Percentiles rank a stretch among this genome's conserved stretches.
Evolutionary conservation across 495 filamentous ascomycete genomes (phyloP).

Genomic region (Bathelium albidoporum): DNA sequence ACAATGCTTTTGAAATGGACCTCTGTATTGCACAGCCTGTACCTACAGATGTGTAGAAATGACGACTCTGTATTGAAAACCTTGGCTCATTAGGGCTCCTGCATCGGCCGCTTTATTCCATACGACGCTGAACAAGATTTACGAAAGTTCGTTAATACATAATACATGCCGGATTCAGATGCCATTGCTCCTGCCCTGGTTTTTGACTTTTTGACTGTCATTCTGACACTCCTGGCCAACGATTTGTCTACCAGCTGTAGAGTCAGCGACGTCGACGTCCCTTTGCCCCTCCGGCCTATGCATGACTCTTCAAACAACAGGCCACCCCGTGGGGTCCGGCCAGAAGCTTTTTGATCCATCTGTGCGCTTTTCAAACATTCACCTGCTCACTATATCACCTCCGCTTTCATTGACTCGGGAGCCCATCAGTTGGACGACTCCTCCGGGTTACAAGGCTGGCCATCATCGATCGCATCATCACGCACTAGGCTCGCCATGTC

Average conservation of each 20-base stretch:
- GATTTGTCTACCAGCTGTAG: neutral
- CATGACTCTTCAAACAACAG: neutral
- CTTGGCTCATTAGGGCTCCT: too few relatives aligned
- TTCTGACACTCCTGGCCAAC: neutral
- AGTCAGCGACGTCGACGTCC: neutral
- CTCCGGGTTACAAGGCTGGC: neutral
- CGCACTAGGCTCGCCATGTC: constrained; percentile 9
- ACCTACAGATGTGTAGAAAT: too few relatives aligned
- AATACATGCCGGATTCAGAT: too few relatives aligned
- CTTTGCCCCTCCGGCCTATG: neutral
- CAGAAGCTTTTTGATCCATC: neutral
- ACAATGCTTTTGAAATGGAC: too few relatives aligned
- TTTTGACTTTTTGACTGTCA: neutral
- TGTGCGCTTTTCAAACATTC: neutral
- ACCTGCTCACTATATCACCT: neutral
- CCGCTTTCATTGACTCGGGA: too few relatives aligned
- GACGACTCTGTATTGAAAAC: too few relatives aligned
- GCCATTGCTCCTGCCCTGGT: too few relatives aligned
- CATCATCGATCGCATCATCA: constrained; percentile 10
- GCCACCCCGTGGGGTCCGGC: neutral
- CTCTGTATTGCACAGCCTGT: too few relatives aligned
- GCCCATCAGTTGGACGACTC: neutral
- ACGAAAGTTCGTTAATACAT: too few relatives aligned
- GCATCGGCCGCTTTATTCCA: too few relatives aligned
- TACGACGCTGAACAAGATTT: too few relatives aligned